Evolutionary conservation across 2,329 filamentous ascomycete species (phyloP), one percentile per base, ranked within the genome.

Genomic region (Ceratocystis colombiana): DNA sequence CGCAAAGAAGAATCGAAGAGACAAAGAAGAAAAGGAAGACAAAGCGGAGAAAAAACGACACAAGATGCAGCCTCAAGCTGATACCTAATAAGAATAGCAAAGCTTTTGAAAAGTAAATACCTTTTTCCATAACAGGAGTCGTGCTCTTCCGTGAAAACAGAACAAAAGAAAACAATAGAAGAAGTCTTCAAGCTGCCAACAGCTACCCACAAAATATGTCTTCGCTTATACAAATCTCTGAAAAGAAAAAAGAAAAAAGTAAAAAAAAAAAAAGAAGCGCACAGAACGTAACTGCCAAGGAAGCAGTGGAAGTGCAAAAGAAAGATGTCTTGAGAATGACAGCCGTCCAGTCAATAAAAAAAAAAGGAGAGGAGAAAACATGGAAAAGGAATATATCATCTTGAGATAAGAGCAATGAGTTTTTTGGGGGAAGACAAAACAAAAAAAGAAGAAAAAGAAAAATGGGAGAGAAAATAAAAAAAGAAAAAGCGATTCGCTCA

Each of bases 1-100:
- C 25, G 61, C 48, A 62, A 66, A 30, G 44, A 62, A 67, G 48
- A 62, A 41, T 67, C 46, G n/a, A 63, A 50, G 46, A 62, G 37
- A 28, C 55, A 41, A 25, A 45, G 30, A 45, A 61, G 63, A 66
- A 41, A 48, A 53, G 37, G 20, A 61, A 41, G 12, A 30, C 33
- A 33, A 45, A 55, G 65, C 61, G 20, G 44, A 65, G 45, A 63
- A 64, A 33, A 62, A 62, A 59, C 55, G 30, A 33, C 41, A 66
- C 41, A 41, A 46, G 37, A 46, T 33, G 45, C 62, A 45, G 25
- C 37, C n/a, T 28, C 46, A 48, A 66, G n/a, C 25, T 46, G 44
- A 62, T 45, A 28, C 37, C 37, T 44, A 62, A 44, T 45, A 33
- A 44, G 25, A 62, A 62, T 28, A 62, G 33, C 28, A 62, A 44